Conservation (phyloP, 148 eudicot genomes). For the Chenopodium suecicum region DNA sequence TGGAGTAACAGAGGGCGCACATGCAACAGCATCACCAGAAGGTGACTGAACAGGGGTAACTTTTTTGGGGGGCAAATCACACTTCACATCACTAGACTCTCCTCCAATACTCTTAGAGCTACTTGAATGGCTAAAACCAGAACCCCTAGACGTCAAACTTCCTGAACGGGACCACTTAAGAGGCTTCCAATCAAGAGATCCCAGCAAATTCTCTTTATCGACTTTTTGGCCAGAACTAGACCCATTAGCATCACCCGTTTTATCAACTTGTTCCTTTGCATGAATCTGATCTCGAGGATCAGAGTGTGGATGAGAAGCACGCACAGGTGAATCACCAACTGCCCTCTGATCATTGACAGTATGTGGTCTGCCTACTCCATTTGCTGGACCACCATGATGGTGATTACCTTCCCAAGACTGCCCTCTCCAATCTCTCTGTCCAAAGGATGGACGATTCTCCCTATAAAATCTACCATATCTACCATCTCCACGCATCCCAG, state of each 20-base stretch:
- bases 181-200: conserved; percentile 70
- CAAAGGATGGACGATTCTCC: conserved; percentile 48
- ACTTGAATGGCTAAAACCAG: conserved; percentile 66
- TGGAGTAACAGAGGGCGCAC: conserved; percentile 35
- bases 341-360: conserved; percentile 39
- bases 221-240: conserved; percentile 37
- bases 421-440: conserved; percentile 58
- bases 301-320: conserved; percentile 47
- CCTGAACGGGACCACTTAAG: conserved; percentile 75
- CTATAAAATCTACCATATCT: conserved; percentile 53
- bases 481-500: conserved; percentile 46
- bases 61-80: conserved; percentile 39
- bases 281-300: conserved; percentile 42
- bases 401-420: conserved; percentile 47
- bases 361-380: conserved; percentile 40
- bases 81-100: conserved; percentile 43
- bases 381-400: conserved; percentile 33
- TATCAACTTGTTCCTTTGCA: conserved; percentile 50
- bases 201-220: conserved; percentile 53
- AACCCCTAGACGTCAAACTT: conserved; percentile 64
- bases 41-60: conserved; percentile 47
- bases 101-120: conserved; percentile 57
- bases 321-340: conserved; percentile 37
- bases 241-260: conserved; percentile 38
- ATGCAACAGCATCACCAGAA: conserved; percentile 48